Conservation (phyloP, 768 basidiomycete genomes). For the Amanita inopinata region DNA sequence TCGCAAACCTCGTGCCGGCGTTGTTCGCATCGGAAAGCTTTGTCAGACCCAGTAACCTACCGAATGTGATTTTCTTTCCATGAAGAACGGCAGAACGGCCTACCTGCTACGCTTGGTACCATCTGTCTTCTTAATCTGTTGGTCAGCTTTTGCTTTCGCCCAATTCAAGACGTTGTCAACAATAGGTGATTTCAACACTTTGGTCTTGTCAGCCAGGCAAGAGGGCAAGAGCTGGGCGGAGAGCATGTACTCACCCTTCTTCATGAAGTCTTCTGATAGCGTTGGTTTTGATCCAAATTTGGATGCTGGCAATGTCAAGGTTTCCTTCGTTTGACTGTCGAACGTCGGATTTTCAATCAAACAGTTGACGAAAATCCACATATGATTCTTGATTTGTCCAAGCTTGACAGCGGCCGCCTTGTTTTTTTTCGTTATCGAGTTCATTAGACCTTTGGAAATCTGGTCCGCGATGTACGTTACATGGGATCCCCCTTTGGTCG, state of each 20-base stretch:
- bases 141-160: constrained; percentile 96
- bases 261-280: constrained; percentile 88
- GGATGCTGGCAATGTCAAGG: constrained; percentile 71
- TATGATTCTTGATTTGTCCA: constrained; percentile 91
- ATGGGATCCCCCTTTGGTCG: constrained; percentile 93
- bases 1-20: constrained; percentile 76
- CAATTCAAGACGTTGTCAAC: constrained; percentile 89
- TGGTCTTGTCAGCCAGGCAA: background rate
- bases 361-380: constrained; percentile 97
- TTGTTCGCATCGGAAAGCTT: constrained; percentile 98
- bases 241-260: constrained; percentile 58
- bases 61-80: background rate
- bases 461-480: constrained; percentile 81
- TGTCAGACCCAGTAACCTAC: constrained; percentile 79
- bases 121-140: constrained; percentile 93
- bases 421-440: constrained; percentile 91
- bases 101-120: constrained; percentile 82
- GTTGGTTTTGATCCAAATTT: constrained; percentile 88
- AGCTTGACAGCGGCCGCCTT: constrained; percentile 92
- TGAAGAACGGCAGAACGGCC: constrained; percentile 13
- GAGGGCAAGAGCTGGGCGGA: background rate
- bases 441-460: constrained; percentile 75
- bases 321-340: constrained; percentile 99
- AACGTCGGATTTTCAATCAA: constrained; percentile 97
- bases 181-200: constrained; percentile 83